Conservation (phyloP, 345 rosid species). For the Salix udensis region DNA sequence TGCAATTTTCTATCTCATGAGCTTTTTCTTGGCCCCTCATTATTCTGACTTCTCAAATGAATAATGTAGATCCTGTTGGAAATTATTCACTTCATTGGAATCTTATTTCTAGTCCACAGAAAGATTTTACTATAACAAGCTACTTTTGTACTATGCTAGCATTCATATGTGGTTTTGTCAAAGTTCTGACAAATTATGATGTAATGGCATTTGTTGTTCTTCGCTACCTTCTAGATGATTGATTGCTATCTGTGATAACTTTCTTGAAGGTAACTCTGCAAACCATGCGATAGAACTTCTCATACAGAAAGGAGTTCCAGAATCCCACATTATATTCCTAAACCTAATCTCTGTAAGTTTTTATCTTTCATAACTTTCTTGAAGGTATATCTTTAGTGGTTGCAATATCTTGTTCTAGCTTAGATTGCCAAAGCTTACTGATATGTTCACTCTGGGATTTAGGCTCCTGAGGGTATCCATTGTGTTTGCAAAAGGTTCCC, state of each 20-base stretch:
- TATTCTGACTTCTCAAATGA: neutral
- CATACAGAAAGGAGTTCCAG: constrained; percentile 90
- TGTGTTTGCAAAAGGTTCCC: constrained; percentile 85
- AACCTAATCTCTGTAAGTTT: constrained; percentile 82
- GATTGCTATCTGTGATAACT: neutral
- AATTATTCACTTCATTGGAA: neutral
- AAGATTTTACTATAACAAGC: neutral
- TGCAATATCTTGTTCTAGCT: neutral
- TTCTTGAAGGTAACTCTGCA: constrained; percentile 77
- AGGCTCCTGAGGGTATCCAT: constrained; percentile 98
- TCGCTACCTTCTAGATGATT: too few relatives aligned
- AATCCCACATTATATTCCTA: constrained; percentile 88
- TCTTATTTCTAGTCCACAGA: neutral
- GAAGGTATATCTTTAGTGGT: neutral
- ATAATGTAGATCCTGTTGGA: neutral
- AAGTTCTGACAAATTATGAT: neutral
- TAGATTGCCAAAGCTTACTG: neutral
- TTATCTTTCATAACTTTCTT: neutral
- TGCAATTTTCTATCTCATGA: neutral
- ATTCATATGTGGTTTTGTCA: neutral
- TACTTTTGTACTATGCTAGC: neutral
- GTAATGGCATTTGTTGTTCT: neutral
- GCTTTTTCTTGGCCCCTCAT: neutral
- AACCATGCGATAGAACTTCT: constrained; percentile 89
- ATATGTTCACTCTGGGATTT: neutral